Evolutionary conservation across 495 filamentous ascomycete species (phyloP), one percentile per base, ranked within the genome.

Genomic region (Aspergillus cavernicola): DNA sequence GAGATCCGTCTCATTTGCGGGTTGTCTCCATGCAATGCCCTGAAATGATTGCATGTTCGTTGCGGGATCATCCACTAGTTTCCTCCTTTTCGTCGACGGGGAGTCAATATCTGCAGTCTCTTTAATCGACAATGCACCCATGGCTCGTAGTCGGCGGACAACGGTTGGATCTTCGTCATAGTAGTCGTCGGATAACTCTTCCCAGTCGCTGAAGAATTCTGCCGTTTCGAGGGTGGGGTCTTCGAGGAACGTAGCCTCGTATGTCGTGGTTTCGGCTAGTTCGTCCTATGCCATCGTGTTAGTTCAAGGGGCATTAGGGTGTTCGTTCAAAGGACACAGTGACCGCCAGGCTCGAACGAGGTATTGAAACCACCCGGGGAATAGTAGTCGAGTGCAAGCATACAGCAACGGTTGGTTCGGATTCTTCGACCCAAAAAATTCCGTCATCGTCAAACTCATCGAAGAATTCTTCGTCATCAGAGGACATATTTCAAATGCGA

Each of bases 401-500:
- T 53, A 78, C 77, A 11, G 69, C 74, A 23, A 72, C 55, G 23
- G 67, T 70, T 4, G 70, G 70, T 4, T 69, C 68, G 29, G 65
- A 58, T 11, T 78, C 76, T 26, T 76, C 74, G 24, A 67, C 60
- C 65, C 65, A 72, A 46, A 68, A 69, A 44, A 68, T 58, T 47
- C 71, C 72, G 9, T 73, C 73, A 13, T 76, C 73, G 18, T 76
- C 69, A 39, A 68, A 69, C 40, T 71, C 74, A 32, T 77, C 72
- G 36, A 71, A 73, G 47, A 73, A 75, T 16, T 78, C 75, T 37
- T 79, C 77, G 55, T 77, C 74, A 54, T 79, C 77, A 40, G 75
- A 40, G 31, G 44, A 79, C 75, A 78, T 78, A 43, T 46, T 62
- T 36, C 24, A 15, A 9, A 18, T 37, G 53, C 31, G n/a, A 20